Percentiles rank a stretch among this genome's conserved stretches.
Conservation (phyloP, 129 eudicot genomes). For the Flaveria trinervia region DNA sequence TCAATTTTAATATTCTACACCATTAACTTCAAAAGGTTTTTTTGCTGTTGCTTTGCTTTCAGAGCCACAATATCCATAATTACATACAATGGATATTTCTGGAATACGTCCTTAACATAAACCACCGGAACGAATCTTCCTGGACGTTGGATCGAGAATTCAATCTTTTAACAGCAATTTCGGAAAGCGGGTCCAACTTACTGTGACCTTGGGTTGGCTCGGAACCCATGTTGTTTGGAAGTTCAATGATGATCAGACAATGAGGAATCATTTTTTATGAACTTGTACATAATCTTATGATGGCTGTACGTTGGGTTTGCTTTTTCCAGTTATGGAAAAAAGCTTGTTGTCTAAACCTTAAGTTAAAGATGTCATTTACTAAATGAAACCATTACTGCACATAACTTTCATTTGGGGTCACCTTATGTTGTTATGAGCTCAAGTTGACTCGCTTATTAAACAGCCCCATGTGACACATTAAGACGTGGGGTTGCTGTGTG, state of each 20-base stretch:
- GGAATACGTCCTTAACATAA: conserved; percentile 60
- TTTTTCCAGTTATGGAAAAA: background rate
- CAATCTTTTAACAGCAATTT: conserved; percentile 62
- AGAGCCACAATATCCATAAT: conserved; percentile 77
- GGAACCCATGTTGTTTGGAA: background rate
- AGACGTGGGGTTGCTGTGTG: no score
- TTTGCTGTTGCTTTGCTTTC: conserved; percentile 23
- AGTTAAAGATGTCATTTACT: background rate
- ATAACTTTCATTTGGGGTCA: background rate
- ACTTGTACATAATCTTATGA: background rate
- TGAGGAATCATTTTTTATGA: background rate
- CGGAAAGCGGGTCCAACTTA: conserved; percentile 23
- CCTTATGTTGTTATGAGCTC: background rate
- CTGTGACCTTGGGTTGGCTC: background rate
- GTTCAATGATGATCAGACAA: background rate
- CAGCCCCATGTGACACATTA: no score
- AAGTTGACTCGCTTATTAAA: no score
- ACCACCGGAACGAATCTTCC: conserved; percentile 63
- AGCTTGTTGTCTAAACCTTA: background rate
- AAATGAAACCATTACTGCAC: background rate
- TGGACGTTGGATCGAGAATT: conserved; percentile 85
- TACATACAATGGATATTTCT: conserved; percentile 70
- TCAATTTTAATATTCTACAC: no score
- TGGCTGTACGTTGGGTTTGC: background rate
- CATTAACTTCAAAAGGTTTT: background rate